Evolutionary conservation across 169 alveolate species (phyloP), one percentile per base, ranked within the genome.

Genomic region (Fabrea salina): DNA sequence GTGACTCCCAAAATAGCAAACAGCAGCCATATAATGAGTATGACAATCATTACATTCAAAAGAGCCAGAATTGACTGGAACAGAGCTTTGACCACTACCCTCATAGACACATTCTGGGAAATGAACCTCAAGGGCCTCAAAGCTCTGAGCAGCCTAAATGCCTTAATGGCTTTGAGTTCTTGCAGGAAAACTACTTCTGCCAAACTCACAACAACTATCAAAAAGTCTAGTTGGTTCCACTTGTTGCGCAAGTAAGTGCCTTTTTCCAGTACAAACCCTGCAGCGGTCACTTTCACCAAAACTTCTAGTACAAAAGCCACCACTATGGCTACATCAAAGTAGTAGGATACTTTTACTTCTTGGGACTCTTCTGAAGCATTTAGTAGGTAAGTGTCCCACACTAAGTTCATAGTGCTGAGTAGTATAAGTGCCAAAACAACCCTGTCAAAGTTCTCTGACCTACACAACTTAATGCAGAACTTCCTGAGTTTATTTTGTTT

Each of bases 181-280:
- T n/a, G n/a, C n/a, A n/a, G n/a, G n/a, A n/a, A n/a, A n/a, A n/a
- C 97, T 53, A 91, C 74, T 4, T 91, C 37, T 3, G 93, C 79
- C 11, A 92, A 83, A n/a, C 75, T 39, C 19, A 91, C 94, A 25
- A 93, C 90, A 79, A 92, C 94, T 19, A 94, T 92, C 74, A 92
- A 72, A 76, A 89, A 92, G 87, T 94, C 98, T 19, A 94, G 81
- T 75, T 82, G 66, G 71, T 90, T 89, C 96, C 98, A 94, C 35
- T 84, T 84, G 50, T 92, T 95, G 75, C 94, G 80, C 35, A 94
- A 76, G 86, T 94, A 94, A n/a, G 93, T 77, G 16, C 91, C 89
- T 71, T 88, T 87, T 57, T 90, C 94, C 32, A 85, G 35, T 2
- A 90, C 68, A 39, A 94, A 83, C 39, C 98, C 98, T 66, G 75